phyloP scores from a whole-genome alignment of 306 rosid genomes.

The Quercus variabilis region DNA sequence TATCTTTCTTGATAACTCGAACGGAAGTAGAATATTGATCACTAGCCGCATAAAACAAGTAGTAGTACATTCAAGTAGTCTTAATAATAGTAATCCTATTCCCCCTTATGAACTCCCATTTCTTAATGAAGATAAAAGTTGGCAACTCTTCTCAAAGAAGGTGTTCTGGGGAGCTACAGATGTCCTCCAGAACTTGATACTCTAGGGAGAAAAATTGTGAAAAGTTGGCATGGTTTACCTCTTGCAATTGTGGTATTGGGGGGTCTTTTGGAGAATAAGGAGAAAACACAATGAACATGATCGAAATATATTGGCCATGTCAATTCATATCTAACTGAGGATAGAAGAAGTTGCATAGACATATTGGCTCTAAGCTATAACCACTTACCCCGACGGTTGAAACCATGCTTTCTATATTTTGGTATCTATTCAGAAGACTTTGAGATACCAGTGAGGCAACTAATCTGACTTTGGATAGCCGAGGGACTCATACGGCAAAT shows the following conservation, averaged over 20 bases:
- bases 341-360: too few species aligned
- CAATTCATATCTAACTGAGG: conserved; percentile 9
- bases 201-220: background rate
- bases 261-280: background rate
- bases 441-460: too few species aligned
- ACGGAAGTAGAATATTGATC: conserved; percentile 2
- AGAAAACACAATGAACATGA: background rate
- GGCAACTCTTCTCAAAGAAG: conserved; percentile 20
- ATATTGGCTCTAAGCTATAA: too few species aligned
- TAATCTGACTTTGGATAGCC: too few species aligned
- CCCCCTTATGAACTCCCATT: background rate
- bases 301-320: conserved; percentile 16
- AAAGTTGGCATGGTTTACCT: background rate
- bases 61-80: background rate
- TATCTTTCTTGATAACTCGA: conserved; percentile 3
- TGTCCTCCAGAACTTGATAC: too few species aligned
- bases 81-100: too few species aligned
- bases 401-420: too few species aligned
- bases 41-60: too few species aligned
- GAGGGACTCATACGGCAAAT: too few species aligned
- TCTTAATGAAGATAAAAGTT: conserved; percentile 22
- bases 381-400: too few species aligned
- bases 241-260: background rate
- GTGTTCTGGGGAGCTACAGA: background rate
- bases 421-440: too few species aligned